Evolutionary conservation across 73 alveolate genomes (phyloP).

Genomic region (Tetrahymena borealis): DNA sequence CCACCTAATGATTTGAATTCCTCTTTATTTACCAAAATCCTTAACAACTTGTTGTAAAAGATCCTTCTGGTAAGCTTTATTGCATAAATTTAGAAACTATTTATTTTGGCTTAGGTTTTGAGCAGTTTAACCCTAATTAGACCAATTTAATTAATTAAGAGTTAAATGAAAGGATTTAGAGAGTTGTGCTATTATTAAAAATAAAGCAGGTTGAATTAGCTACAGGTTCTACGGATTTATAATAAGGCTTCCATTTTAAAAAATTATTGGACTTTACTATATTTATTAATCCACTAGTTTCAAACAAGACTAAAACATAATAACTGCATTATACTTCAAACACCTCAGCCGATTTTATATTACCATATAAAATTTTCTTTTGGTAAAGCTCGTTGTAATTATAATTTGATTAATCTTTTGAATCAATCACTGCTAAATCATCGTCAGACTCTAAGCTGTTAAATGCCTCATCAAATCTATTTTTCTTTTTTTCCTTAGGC

Average conservation of each 20-base stretch:
- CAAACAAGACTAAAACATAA: neutral
- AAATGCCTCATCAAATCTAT: neutral
- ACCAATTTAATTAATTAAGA: neutral
- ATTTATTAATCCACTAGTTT: neutral
- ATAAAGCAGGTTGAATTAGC: neutral
- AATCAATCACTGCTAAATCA: neutral
- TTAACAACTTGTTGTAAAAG: neutral
- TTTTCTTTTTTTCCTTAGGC: neutral
- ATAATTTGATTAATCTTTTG: neutral
- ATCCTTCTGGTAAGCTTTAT: neutral
- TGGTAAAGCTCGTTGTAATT: neutral
- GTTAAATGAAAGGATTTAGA: neutral
- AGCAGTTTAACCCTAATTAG: neutral
- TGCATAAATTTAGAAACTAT: neutral
- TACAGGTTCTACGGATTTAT: neutral
- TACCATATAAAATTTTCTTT: neutral
- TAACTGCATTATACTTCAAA: neutral
- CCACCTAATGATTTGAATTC: neutral
- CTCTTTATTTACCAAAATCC: neutral
- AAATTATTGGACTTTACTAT: neutral
- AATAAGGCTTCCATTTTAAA: neutral
- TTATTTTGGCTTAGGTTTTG: neutral
- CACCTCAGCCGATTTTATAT: neutral
- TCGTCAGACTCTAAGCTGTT: neutral
- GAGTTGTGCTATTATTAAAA: neutral